Percentiles rank a stretch among this genome's conserved stretches.
Conservation (phyloP, 2,329 filamentous ascomycete species). For the Decorospora gaudefroyi region DNA sequence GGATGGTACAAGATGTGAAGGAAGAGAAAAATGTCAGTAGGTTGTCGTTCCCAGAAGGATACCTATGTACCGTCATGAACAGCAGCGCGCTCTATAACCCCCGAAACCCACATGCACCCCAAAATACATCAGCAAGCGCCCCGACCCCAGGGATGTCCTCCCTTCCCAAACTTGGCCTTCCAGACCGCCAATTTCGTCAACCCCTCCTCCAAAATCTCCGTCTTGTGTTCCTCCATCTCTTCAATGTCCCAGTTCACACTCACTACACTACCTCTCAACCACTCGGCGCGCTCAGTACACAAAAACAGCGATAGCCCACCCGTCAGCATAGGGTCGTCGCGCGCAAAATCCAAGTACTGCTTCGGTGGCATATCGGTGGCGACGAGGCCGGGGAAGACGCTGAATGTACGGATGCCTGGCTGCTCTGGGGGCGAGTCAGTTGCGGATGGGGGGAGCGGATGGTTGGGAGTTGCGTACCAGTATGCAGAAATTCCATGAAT, state of each 20-base stretch:
- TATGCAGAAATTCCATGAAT: background rate
- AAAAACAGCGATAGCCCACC: constrained; percentile 26
- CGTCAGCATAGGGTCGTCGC: constrained; percentile 15
- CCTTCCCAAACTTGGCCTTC: constrained; percentile 23
- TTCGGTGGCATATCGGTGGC: constrained; percentile 11
- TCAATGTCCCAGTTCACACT: constrained; percentile 41
- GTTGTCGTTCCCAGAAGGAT: too few relatives aligned
- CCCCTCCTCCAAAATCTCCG: constrained; percentile 37
- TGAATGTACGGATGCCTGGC: constrained; percentile 28
- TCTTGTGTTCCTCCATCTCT: constrained; percentile 34
- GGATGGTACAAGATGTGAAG: too few relatives aligned
- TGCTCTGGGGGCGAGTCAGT: constrained; percentile 11
- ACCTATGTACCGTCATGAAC: too few relatives aligned
- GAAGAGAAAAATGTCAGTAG: too few relatives aligned
- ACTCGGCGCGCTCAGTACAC: constrained; percentile 23
- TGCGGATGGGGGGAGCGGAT: background rate
- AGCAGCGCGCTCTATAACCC: too few relatives aligned
- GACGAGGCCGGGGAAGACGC: constrained; percentile 32
- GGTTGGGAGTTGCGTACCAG: too few relatives aligned
- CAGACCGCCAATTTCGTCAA: constrained; percentile 32
- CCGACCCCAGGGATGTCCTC: constrained; percentile 29
- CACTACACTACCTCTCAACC: constrained; percentile 21
- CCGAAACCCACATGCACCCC: too few relatives aligned
- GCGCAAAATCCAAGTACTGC: constrained; percentile 5
- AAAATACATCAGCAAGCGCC: too few relatives aligned